Base-by-base conservation (phyloP, 1,284 basidiomycete genomes). In the Trichosporon sp. region DNA sequence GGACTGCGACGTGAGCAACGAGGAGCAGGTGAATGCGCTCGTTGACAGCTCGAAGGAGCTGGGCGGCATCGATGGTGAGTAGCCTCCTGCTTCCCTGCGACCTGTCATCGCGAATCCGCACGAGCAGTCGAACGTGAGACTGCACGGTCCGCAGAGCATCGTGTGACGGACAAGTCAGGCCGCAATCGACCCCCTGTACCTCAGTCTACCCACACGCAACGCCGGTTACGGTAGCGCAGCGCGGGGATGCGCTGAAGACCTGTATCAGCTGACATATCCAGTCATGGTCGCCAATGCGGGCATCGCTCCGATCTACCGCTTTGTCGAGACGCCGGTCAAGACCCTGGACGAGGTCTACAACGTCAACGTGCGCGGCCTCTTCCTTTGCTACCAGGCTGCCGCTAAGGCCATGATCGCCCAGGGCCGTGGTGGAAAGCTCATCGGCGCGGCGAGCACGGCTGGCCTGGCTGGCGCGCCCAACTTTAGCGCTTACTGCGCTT, bases 321-420 rank as follows among this genome's bases (percentile, higher is more conserved):
- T 73, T 78, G 21, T 79, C 77, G 64, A 80, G 71, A 69, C 80
- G 68, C 31, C 74, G 70, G 27, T 71, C n/a, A 74, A 74, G 32
- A 67, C 73, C 2, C 66, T 73, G 68, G 79, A 82, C 44, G 57
- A 68, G 11, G 44, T 77, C 6, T 75, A 71, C 66, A 63, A 68
- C 4, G 72, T 81, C 56, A 82, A 82, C 68, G 70, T 78, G 25
- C 70, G 71, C 21, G 81, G 81, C 9, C 71, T 75, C 1, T 66
- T 81, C 21, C 68, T 80, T 25, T 81, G 76, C 67, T 82, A 82
- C 69, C 78, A 81, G 67, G 76, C 76, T 1, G 80, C 81, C 0
- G 83, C 82, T 32, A 68, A 71, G 65, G 80, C 81, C 65, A 84
- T 83, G 82, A 78, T 84, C 40, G 74, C 74, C 65, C 81, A 84